Base-by-base conservation (phyloP, 306 rosid genomes). In the Medicago lupulina region DNA sequence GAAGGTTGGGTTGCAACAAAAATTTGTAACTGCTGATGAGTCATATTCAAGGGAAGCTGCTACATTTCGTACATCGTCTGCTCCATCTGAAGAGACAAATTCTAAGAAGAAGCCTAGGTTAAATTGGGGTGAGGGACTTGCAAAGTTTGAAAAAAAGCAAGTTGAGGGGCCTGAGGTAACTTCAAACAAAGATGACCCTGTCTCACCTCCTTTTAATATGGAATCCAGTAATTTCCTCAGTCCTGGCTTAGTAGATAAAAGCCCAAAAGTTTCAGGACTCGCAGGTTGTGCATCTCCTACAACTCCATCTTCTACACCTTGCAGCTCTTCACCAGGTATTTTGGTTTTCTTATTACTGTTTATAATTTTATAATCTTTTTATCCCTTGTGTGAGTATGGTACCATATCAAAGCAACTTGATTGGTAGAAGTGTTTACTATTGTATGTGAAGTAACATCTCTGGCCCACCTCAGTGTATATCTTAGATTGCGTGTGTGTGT, bases 61-160 rank as follows among this genome's bases (percentile, higher is more conserved):
- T 69, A 85, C 87, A 7, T 87, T 92, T 77, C 86, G 73, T 36
- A 85, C 92, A 19, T 89, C 91, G 72, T 82, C 96, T 76, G 88
- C 86, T 14, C 89, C 88, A 17, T 87, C 88, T 51, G 93, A 85
- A 53, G 98, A 88, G 28, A 67, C 80, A 2, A 70, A 74, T 76
- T 93, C 91, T 15, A 86, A 85, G 86, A 86, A 85, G 86, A 95
- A 90, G 81, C 86, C 89, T 10, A 87, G 98, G 77, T 86, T 95
- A 75, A 91, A 89, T 59, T 95, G 97, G 98, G 98, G 98, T 12
- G 98, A 95, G 67, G 98, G 98, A 39, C 86, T 95, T 76, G 92
- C 97, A 5, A 90, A 92, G 92, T 95, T 87, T 67, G 98, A 95
- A 86, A 92, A 82, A 67, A 83, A 87, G 83, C 89, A 86, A 70